Evolutionary conservation across 2,329 filamentous ascomycete genomes (phyloP), one percentile per base, ranked within the genome.

Genomic region (Cordyceps cicadae): DNA sequence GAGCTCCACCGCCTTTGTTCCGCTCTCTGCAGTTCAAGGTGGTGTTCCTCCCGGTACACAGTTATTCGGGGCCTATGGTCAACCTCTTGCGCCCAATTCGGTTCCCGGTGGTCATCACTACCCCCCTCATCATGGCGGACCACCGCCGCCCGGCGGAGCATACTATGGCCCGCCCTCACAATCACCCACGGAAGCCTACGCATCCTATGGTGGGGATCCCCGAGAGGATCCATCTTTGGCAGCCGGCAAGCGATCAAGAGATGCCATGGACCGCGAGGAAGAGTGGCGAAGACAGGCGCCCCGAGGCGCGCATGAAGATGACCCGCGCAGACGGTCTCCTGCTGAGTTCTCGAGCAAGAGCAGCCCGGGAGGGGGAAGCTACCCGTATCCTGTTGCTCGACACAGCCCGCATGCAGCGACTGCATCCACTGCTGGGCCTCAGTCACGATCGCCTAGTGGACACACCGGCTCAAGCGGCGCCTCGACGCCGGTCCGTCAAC

Each of bases 11-110:
- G 81, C 82, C 1, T 85, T 85, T 63, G 81, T 85, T 15, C 82
- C 82, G 1, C 79, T 85, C 5, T 82, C 81, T 2, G 81, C 82
- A 17, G 73, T 85, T 6, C 78, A 79, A n/a, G 81, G 81, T n/a
- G 81, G 79, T 15, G 78, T 84, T 1, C 79, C 81, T 1, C 80
- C 81, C 1, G 81, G 82, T 1, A 82, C 81, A 2, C 81, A 78
- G 61, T 72, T 85, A 7, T 85, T 78, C 64, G 82, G 82, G 24
- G 80, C 81, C 0, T 84, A 83, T 64, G 82, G 82, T 11, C 81
- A 85, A 63, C 82, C 82, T 21, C 66, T 85, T 48, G 74, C 74
- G 46, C 66, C 66, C 11, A 63, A 58, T 29, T 39, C 59, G 14
- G n/a, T 71, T 69, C 21, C 58, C n/a, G 58, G 34, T 43, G 48